Percentiles rank a stretch among this genome's conserved stretches.
Evolutionary conservation across 2,329 filamentous ascomycete genomes (phyloP).

Genomic region (Epichloe amarillans): DNA sequence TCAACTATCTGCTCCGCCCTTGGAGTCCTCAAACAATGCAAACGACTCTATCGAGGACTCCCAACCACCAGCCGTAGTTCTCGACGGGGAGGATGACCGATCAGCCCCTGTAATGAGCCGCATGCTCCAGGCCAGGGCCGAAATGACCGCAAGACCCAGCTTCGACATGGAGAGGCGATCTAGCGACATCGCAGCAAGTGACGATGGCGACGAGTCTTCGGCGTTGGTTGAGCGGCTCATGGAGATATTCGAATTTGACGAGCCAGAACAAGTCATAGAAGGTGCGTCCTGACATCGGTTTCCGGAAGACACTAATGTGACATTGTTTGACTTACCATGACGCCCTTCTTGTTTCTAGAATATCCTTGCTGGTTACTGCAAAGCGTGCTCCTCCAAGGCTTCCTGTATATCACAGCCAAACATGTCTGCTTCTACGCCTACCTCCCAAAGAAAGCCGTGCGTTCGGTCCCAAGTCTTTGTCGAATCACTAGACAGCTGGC

Average conservation of each 20-base stretch:
- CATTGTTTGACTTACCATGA: not conserved
- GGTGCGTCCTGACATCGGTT: conserved; percentile 30
- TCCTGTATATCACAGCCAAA: conserved; percentile 85
- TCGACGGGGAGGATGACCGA: conserved; percentile 25
- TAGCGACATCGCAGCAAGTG: conserved; percentile 23
- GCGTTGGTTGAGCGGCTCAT: conserved; percentile 58
- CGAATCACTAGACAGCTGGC: not conserved
- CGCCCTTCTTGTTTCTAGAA: conserved; percentile 34
- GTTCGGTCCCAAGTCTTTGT: conserved; percentile 15
- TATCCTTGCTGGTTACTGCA: conserved; percentile 90
- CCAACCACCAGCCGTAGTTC: conserved; percentile 8
- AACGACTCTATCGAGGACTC: conserved; percentile 15
- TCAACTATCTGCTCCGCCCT: conserved; percentile 24
- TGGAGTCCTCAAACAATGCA: conserved; percentile 17
- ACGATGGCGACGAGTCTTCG: conserved; percentile 30
- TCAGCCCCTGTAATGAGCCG: conserved; percentile 62
- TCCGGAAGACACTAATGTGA: conserved; percentile 3
- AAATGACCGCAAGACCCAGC: conserved; percentile 45
- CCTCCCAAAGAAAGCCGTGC: conserved; percentile 78
- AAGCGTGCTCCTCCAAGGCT: conserved; percentile 83
- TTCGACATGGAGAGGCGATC: conserved; percentile 39
- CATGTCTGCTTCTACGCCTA: conserved; percentile 98
- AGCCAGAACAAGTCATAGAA: conserved; percentile 71
- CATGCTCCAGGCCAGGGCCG: conserved; percentile 59
- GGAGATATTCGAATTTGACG: conserved; percentile 75